Evolutionary conservation across 352 stramenopile genomes (phyloP), one percentile per base, ranked within the genome.

Genomic region (Phytophthora nicotianae): DNA sequence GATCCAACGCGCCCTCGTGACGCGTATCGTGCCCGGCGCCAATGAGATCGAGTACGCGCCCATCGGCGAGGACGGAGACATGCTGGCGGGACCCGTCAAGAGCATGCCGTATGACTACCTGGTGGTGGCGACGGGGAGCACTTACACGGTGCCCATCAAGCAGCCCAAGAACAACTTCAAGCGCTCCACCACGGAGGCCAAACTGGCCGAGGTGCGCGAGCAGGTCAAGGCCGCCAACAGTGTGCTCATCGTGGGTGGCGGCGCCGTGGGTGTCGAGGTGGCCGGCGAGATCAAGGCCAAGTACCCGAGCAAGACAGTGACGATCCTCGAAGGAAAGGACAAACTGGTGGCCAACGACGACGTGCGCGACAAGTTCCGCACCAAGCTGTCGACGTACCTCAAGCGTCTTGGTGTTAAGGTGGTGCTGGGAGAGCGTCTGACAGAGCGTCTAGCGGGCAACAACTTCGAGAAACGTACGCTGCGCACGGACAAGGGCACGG

Each of bases 201-300:
- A 51, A 26, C 16, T 17, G 82, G n/a, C 57, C 16, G 61, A 82
- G 50, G 72, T 79, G 45, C 63, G 62, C 46, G 67, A 81, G 16
- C 63, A 77, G 54, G 81, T 89, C 49, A 55, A 70, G 29, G 61
- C 61, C 20, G 75, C 77, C 27, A 58, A 59, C 46, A 83, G 72
- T 52, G 71, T 90, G 23, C 52, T 90, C 33, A 66, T 90, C n/a
- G 70, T 90, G 4, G 81, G 81, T 17, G 81, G 81, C 23, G 81
- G 81, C 4, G 33, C 76, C 1, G 79, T 91, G 9, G 81, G 81
- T 11, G 77, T 70, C 37, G 83, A 92, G 49, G 59, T 91, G 26
- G 83, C 81, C 0, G 75, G 66, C 5, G 83, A 90, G 48, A 87
- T 91, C 57, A 79, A 76, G 19, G 40, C 55, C 11, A 74, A 83